Base-by-base conservation (phyloP, 306 rosid genomes). In the Cucurbita moschata region DNA sequence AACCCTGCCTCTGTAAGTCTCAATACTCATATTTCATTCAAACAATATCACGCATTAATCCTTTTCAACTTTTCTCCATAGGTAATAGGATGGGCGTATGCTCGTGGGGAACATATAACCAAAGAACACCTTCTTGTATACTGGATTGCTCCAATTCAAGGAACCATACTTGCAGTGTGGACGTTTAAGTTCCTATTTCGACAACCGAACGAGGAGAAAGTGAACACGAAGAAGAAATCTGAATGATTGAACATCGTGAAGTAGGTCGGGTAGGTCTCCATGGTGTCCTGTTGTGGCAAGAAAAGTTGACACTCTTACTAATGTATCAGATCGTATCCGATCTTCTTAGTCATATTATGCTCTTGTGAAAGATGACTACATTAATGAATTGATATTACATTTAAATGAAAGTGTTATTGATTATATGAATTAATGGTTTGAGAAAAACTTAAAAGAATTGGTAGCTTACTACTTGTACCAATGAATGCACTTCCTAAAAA, bases 61-160 rank as follows among this genome's bases (percentile, higher is more conserved):
- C 43, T 57, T 44, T 19, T 1, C 78, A 71, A 65, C 54, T 43
- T 57, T 49, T n/a, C 0, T n/a, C 0, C 73, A 65, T 69, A 94
- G 99, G 99, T 84, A 38, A 86, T 89, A 89, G 99, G 96, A 76
- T 94, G 99, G 97, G 96, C 97, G 68, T 94, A 85, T 77, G 98
- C 97, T 62, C 86, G 92, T 7, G 96, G 96, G 1, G 92, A 89
- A 71, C 97, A 90, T 78, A 81, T 85, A 79, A 89, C 95, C 9
- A 90, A 85, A 86, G 98, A 94, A 73, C 96, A 89, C 79, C n/a
- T 94, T 18, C 77, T 87, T 67, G 96, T 94, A 0, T 94, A 94
- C 77, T 94, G 98, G 98, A 86, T 94, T 39, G 97, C 97, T 76
- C 98, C 99, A 5, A 76, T 89, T n/a, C 79, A 89, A 80, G 99